Evolutionary conservation across 495 filamentous ascomycete species (phyloP).

Genomic region (Podospora pseudopauciseta): DNA sequence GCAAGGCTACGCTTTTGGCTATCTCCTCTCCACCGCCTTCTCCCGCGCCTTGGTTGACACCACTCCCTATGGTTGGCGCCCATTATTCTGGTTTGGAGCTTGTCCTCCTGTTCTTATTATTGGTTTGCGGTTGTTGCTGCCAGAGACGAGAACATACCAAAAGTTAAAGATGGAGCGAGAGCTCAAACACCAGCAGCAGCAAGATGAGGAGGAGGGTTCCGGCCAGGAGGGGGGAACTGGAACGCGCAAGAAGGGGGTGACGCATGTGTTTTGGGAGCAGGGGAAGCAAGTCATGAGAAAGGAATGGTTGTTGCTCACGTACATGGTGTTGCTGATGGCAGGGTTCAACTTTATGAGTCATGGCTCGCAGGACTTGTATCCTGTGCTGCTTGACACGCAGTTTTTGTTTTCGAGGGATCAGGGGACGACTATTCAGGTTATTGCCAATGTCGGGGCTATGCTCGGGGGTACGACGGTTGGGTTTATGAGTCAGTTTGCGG

Average conservation of each 20-base stretch:
- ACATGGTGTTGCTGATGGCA: slow-evolving; percentile 81
- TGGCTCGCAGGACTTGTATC: slow-evolving; percentile 88
- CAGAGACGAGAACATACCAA: slow-evolving; percentile 68
- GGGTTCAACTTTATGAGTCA: slow-evolving; percentile 95
- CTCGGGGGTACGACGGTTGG: slow-evolving; percentile 72
- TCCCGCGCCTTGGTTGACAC: slow-evolving; percentile 68
- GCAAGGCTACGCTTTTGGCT: slow-evolving; percentile 87
- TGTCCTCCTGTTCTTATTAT: slow-evolving; percentile 79
- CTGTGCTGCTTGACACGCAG: slow-evolving; percentile 76
- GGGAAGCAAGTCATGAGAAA: slow-evolving; percentile 25
- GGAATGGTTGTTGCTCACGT: slow-evolving; percentile 76
- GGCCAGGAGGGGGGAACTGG: neutral
- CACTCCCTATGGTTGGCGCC: slow-evolving; percentile 71
- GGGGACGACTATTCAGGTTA: slow-evolving; percentile 79
- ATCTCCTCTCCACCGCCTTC: slow-evolving; percentile 75
- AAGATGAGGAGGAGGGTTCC: neutral
- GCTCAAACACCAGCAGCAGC: neutral
- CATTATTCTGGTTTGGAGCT: slow-evolving; percentile 84
- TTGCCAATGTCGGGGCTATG: slow-evolving; percentile 81
- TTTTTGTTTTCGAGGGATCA: slow-evolving; percentile 66
- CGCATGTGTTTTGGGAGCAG: neutral
- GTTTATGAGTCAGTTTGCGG: slow-evolving; percentile 76
- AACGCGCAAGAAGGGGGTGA: neutral
- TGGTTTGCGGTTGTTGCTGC: slow-evolving; percentile 67
- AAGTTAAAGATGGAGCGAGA: slow-evolving; percentile 42